Conservation (phyloP, 192 early-diverging fungal species). For the Lunasporangiospora selenospora region DNA sequence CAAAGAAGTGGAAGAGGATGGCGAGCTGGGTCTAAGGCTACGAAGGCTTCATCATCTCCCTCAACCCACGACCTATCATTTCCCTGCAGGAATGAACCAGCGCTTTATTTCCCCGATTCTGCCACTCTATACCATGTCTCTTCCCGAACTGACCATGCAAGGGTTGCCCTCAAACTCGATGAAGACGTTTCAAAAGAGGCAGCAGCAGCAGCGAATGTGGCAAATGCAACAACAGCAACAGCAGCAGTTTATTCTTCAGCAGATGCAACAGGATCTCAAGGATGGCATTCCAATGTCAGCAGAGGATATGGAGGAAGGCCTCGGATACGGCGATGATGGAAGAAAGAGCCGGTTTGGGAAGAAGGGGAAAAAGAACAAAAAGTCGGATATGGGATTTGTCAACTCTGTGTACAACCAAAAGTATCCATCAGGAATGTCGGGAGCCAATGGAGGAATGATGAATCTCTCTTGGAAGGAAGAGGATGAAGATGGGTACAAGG, state of each 20-base stretch:
- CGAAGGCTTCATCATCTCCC: conserved; percentile 37
- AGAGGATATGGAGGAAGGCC: too few species aligned
- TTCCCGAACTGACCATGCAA: conserved; percentile 46
- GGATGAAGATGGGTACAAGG: conserved; percentile 17
- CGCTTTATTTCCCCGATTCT: conserved; percentile 40
- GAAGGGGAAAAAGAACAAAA: conserved; percentile 9
- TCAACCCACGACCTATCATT: conserved; percentile 42
- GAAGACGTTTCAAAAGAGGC: conserved; percentile 36
- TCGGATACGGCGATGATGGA: neutral
- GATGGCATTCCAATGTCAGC: too few species aligned
- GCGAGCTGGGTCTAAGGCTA: conserved; percentile 28
- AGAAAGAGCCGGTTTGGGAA: conserved; percentile 7
- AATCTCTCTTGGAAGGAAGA: too few species aligned
- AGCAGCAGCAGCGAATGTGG: conserved; percentile 25
- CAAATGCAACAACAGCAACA: conserved; percentile 13
- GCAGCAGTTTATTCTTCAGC: too few species aligned
- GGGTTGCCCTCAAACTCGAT: conserved; percentile 40
- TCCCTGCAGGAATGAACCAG: conserved; percentile 47
- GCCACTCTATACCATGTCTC: conserved; percentile 45
- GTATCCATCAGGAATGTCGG: too few species aligned
- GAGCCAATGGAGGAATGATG: too few species aligned
- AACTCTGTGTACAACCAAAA: too few species aligned
- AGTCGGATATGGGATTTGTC: too few species aligned
- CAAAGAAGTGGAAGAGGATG: conserved; percentile 42
- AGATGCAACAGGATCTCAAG: too few species aligned